Conservation (phyloP, 1,284 basidiomycete genomes). For the Fomes fomentarius region DNA sequence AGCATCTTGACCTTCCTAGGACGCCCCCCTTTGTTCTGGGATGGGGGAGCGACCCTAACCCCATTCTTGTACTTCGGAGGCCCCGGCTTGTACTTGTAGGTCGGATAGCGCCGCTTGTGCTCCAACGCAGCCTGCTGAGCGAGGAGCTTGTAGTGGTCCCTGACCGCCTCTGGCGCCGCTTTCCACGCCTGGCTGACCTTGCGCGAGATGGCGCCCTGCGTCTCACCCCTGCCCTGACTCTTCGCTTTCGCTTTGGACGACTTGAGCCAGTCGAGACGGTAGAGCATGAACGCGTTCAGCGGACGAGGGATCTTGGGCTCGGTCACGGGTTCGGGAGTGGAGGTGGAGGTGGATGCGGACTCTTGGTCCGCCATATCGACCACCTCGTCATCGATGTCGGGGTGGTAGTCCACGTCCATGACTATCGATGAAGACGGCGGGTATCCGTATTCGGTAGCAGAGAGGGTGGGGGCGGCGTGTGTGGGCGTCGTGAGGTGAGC, state of each 20-base stretch:
- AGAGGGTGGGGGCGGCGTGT: not conserved
- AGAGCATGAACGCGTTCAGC: conserved; percentile 3
- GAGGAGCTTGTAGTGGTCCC: not conserved
- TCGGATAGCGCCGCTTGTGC: conserved; percentile 1
- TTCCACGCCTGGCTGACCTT: not conserved
- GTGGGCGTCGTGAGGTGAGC: not conserved
- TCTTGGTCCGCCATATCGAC: too few relatives aligned
- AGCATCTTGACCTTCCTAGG: too few relatives aligned
- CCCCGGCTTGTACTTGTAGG: conserved; percentile 1
- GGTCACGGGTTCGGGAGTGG: not conserved
- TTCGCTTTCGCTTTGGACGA: not conserved
- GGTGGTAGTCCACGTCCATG: too few relatives aligned
- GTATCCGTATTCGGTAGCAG: not conserved
- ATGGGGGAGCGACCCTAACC: not conserved
- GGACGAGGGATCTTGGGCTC: not conserved
- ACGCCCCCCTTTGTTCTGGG: too few relatives aligned
- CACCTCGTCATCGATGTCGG: too few relatives aligned
- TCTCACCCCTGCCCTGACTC: not conserved
- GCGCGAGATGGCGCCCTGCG: not conserved
- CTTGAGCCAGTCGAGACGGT: not conserved
- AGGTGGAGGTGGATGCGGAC: not conserved
- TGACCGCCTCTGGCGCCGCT: not conserved
- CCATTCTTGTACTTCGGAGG: not conserved
- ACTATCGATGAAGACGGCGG: not conserved
- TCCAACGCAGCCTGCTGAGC: not conserved